Evolutionary conservation across 129 eudicot species (phyloP).

Genomic region (Centrapalus pauciflorus): DNA sequence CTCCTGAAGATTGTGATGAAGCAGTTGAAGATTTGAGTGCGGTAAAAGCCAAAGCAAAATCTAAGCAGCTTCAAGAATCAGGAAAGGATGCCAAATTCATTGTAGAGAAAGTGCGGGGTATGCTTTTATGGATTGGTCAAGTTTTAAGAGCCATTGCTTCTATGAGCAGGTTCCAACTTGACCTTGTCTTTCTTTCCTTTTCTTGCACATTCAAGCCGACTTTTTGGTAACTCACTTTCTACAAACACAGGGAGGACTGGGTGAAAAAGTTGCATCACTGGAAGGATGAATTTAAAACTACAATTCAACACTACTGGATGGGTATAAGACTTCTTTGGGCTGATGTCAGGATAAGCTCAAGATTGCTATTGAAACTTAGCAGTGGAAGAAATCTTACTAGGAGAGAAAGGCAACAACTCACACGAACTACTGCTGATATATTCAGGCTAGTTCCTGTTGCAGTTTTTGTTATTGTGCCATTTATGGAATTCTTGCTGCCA

Average conservation of each 20-base stretch:
- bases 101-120: constrained; percentile 25
- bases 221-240: not conserved
- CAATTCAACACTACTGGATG: constrained; percentile 59
- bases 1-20: constrained; percentile 59
- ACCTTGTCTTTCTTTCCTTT: not conserved
- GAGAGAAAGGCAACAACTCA: constrained; percentile 67
- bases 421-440: constrained; percentile 67
- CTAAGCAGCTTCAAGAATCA: constrained; percentile 39
- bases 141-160: constrained; percentile 51
- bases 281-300: constrained; percentile 47
- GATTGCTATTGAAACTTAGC: constrained; percentile 47
- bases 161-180: constrained; percentile 47
- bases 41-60: constrained; percentile 56
- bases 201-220: not conserved
- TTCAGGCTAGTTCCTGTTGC: constrained; percentile 72
- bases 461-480: constrained; percentile 52
- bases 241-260: constrained; percentile 47
- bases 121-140: constrained; percentile 40
- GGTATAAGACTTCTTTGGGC: constrained; percentile 55
- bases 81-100: constrained; percentile 26
- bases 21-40: constrained; percentile 54
- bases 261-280: constrained; percentile 42
- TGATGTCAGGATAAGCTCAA: constrained; percentile 57
- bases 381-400: constrained; percentile 51
- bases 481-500: constrained; percentile 67